phyloP scores from a whole-genome alignment of 139 green algal species.

The Chlamydomonas sphaeroides region DNA sequence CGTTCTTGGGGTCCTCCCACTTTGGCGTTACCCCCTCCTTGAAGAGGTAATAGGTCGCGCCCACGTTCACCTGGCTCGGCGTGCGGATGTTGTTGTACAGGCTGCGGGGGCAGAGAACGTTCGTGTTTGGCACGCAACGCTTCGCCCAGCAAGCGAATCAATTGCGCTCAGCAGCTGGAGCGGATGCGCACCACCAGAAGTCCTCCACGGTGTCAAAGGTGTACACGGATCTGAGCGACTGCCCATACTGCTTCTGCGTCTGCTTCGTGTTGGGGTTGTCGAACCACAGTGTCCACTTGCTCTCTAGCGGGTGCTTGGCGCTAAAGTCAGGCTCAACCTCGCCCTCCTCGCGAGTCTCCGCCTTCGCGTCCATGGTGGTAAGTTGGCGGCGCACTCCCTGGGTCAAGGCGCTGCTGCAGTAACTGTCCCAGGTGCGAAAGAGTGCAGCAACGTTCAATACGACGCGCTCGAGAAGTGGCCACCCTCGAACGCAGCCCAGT shows the following conservation, averaged over 20 bases:
- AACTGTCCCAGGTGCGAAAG: too few relatives aligned
- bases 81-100: conserved; percentile 99
- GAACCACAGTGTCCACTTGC: conserved; percentile 97
- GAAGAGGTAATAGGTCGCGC: conserved; percentile 96
- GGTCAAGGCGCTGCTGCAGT: too few relatives aligned
- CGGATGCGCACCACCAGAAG: conserved; percentile 94
- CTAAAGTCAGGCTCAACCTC: conserved; percentile 65
- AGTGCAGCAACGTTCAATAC: too few relatives aligned
- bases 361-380: neutral
- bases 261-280: conserved; percentile 91
- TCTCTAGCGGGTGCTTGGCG: conserved; percentile 89
- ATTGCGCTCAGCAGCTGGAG: neutral
- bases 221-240: conserved; percentile 80
- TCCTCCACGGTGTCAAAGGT: conserved; percentile 98
- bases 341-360: conserved; percentile 23
- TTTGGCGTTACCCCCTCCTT: conserved; percentile 97
- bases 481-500: too few relatives aligned
- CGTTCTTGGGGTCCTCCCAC: conserved; percentile 96
- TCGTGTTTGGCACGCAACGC: too few relatives aligned
- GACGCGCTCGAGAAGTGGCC: too few relatives aligned
- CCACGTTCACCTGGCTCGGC: conserved; percentile 84
- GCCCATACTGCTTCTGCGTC: conserved; percentile 60
- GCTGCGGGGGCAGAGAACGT: conserved; percentile 57
- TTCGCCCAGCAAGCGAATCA: too few relatives aligned
- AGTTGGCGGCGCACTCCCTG: too few relatives aligned